Percentiles rank a stretch among this genome's conserved stretches.
Evolutionary conservation across 2,329 filamentous ascomycete genomes (phyloP).

Genomic region (Ceratocystis destructans): DNA sequence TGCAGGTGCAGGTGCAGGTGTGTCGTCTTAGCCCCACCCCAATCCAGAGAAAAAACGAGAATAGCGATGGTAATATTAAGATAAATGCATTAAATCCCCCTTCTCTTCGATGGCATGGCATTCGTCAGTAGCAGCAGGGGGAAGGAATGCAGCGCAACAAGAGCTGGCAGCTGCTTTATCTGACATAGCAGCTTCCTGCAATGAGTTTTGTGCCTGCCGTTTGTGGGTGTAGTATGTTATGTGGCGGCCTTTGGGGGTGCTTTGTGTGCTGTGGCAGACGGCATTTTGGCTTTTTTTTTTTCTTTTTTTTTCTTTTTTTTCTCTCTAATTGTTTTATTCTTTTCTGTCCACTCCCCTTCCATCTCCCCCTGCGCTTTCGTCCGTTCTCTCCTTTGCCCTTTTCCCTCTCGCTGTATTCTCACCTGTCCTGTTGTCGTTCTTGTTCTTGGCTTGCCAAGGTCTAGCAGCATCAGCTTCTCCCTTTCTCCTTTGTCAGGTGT

Average conservation of each 20-base stretch:
- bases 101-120: background rate
- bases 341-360: background rate
- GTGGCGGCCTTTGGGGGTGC: background rate
- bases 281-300: background rate
- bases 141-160: slow-evolving; percentile 8
- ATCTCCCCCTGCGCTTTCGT: background rate
- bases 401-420: background rate
- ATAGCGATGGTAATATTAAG: background rate
- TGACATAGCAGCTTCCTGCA: background rate
- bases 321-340: background rate
- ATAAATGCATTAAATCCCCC: background rate
- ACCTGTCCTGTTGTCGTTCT: background rate
- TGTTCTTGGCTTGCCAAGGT: background rate
- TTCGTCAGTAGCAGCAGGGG: background rate
- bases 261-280: background rate
- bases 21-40: background rate
- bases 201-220: background rate
- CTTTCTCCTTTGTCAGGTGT: background rate
- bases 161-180: slow-evolving; percentile 7
- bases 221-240: background rate
- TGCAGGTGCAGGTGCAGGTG: background rate
- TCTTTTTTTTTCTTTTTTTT: background rate
- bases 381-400: background rate
- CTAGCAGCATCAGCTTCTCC: background rate
- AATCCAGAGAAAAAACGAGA: background rate